Conservation (phyloP, 768 basidiomycete species). For the Suillus variegatus region DNA sequence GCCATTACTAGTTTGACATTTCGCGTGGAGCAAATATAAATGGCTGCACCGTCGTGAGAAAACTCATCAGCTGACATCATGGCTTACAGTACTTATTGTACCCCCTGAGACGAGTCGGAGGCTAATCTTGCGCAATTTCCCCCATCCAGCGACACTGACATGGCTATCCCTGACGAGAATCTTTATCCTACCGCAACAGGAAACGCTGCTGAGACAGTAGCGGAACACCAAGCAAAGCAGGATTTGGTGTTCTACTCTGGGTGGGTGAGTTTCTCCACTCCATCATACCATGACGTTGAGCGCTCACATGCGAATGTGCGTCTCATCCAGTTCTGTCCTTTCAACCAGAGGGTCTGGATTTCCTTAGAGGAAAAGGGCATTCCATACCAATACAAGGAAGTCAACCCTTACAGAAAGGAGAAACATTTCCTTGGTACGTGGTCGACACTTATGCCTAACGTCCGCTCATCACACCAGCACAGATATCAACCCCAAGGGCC, state of each 20-base stretch:
- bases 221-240: slow-evolving; percentile 50
- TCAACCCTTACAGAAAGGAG: slow-evolving; percentile 73
- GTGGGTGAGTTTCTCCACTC: slow-evolving; percentile 43
- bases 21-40: background rate
- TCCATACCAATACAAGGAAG: slow-evolving; percentile 67
- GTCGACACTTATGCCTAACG: background rate
- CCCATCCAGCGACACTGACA: background rate
- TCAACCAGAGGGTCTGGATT: slow-evolving; percentile 65
- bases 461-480: slow-evolving; percentile 9
- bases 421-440: slow-evolving; percentile 50
- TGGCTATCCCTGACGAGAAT: slow-evolving; percentile 50
- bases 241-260: slow-evolving; percentile 61
- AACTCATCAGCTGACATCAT: slow-evolving; percentile 1
- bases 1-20: background rate
- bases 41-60: background rate
- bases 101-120: background rate
- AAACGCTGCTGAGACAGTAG: slow-evolving; percentile 50
- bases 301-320: background rate
- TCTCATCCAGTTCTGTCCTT: slow-evolving; percentile 50
- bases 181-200: slow-evolving; percentile 63
- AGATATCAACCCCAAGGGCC: slow-evolving; percentile 68
- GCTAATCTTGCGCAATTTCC: background rate
- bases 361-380: slow-evolving; percentile 65
- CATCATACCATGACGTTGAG: background rate
- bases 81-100: slow-evolving; percentile 1